These are phyloP conservation scores for Curvularia sp. DNA, from an alignment of 2,329 filamentous ascomycete species.

Conservation along the genomic window DNA sequence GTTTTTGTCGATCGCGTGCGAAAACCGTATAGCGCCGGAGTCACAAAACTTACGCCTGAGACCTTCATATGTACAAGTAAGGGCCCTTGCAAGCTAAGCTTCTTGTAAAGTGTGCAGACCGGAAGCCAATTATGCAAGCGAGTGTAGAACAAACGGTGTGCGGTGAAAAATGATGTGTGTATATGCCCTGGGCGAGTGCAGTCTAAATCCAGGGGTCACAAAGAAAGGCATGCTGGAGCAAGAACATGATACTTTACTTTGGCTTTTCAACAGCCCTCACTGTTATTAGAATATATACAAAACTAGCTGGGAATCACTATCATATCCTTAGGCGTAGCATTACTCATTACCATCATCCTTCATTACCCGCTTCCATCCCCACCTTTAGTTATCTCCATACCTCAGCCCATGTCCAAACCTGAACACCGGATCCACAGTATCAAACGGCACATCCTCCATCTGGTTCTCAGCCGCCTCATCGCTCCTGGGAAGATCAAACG, in stretches of 20 bases:
- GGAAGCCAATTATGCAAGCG: too few relatives aligned
- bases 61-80: too few relatives aligned
- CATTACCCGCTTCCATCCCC: background rate
- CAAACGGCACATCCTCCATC: slow-evolving; percentile 49
- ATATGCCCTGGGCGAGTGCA: background rate
- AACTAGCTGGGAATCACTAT: background rate
- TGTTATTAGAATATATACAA: background rate
- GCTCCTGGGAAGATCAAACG: slow-evolving; percentile 58
- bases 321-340: background rate
- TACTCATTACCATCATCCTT: background rate
- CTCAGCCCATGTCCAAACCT: slow-evolving; percentile 47
- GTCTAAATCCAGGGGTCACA: too few relatives aligned
- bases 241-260: background rate
- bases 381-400: slow-evolving; percentile 24
- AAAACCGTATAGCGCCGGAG: too few relatives aligned
- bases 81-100: too few relatives aligned
- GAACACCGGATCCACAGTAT: slow-evolving; percentile 47
- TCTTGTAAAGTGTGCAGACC: too few relatives aligned
- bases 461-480: slow-evolving; percentile 52
- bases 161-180: background rate
- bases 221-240: background rate
- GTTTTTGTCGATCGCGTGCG: too few relatives aligned
- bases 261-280: background rate
- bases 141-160: background rate
- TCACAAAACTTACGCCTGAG: too few relatives aligned